These are phyloP conservation scores for Thelonectria olida DNA, from an alignment of 2,329 filamentous ascomycete species.

Conservation along the genomic window DNA sequence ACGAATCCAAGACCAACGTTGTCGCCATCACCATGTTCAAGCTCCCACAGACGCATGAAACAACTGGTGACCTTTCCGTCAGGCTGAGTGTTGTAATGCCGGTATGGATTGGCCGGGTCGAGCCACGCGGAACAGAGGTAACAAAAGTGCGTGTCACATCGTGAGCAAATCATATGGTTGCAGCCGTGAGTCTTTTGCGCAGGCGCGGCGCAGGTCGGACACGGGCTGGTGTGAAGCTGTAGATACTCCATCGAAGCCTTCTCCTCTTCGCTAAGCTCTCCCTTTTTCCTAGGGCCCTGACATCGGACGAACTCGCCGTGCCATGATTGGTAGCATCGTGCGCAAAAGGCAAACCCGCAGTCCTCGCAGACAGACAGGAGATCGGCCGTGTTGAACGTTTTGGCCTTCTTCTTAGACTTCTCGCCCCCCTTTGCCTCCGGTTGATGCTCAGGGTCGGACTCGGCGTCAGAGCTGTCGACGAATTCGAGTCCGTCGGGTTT, in stretches of 20 bases:
- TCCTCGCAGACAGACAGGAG: conserved; percentile 87
- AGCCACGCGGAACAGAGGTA: conserved; percentile 94
- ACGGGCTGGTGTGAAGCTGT: conserved; percentile 81
- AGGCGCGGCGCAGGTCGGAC: conserved; percentile 85
- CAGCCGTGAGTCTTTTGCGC: conserved; percentile 93
- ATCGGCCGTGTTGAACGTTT: conserved; percentile 61
- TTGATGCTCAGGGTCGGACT: conserved; percentile 58
- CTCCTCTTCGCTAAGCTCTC: conserved; percentile 84
- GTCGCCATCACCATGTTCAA: conserved; percentile 80
- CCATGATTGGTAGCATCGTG: conserved; percentile 78
- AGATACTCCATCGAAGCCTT: conserved; percentile 89
- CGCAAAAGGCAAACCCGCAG: conserved; percentile 89
- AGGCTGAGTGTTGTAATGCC: conserved; percentile 80
- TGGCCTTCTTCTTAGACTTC: conserved; percentile 33
- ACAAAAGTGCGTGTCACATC: conserved; percentile 92
- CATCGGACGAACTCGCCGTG: conserved; percentile 85
- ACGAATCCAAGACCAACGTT: conserved; percentile 58
- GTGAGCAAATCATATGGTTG: conserved; percentile 95
- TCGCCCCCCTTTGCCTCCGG: conserved; percentile 37
- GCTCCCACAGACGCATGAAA: conserved; percentile 88
- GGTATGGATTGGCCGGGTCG: conserved; percentile 81
- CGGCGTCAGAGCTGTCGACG: conserved; percentile 63
- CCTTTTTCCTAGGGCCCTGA: conserved; percentile 70
- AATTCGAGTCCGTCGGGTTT: conserved; percentile 75
- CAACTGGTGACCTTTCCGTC: conserved; percentile 68